phyloP scores from a whole-genome alignment of 2,329 filamentous ascomycete genomes.

The Colletotrichum brevisporum region DNA sequence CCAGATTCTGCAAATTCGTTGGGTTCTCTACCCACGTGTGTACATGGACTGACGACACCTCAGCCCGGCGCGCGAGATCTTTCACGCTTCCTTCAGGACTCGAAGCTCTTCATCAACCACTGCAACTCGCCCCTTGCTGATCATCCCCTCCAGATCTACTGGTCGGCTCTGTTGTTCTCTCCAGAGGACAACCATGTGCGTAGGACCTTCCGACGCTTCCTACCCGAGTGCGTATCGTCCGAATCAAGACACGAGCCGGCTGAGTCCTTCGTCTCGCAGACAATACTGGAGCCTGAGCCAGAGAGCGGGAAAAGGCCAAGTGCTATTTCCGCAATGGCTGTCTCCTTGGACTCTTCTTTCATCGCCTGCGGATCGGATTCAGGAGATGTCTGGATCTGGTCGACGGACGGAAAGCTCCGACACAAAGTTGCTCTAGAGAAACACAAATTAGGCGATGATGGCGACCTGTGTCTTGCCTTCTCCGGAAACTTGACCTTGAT shows the following conservation, averaged over 20 bases:
- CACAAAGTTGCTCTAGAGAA: no score
- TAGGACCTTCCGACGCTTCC: background rate
- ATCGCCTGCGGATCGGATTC: background rate
- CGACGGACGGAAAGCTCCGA: no score
- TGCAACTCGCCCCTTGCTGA: background rate
- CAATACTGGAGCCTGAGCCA: no score
- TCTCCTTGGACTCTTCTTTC: background rate
- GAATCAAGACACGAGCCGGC: no score
- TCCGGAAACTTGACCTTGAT: no score
- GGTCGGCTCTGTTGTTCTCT: conserved; percentile 6
- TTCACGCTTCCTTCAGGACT: background rate
- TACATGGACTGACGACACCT: no score
- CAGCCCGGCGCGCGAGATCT: background rate
- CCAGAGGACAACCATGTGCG: background rate
- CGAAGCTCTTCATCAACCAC: background rate
- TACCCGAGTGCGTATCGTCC: background rate
- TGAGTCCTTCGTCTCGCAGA: no score
- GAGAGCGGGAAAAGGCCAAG: no score
- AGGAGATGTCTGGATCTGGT: background rate
- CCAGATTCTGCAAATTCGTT: background rate
- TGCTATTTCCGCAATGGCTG: background rate
- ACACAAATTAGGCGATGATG: no score
- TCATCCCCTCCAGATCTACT: conserved; percentile 5
- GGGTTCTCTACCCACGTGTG: no score
- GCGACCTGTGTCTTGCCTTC: no score